These are phyloP conservation scores for Auxenochlorella pyrenoidosa DNA, from an alignment of 139 green algal genomes.

Conservation along the genomic window DNA sequence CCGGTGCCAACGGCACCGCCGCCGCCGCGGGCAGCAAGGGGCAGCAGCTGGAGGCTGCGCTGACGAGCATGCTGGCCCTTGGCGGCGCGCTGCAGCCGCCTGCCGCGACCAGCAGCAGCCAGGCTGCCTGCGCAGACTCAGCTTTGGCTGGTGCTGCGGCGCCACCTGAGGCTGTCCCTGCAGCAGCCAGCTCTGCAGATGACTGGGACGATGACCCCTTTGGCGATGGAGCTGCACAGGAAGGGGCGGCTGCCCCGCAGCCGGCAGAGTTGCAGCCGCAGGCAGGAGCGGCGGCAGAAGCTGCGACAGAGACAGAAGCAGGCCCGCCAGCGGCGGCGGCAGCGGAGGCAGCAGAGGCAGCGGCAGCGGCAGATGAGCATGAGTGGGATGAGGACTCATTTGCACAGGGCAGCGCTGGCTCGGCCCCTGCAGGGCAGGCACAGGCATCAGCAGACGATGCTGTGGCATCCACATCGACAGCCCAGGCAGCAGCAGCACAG, in stretches of 20 bases:
- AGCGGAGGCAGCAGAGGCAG: not conserved
- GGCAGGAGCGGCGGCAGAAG: not conserved
- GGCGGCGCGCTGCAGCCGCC: not conserved
- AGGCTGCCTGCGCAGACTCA: too few relatives aligned
- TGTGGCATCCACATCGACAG: not conserved
- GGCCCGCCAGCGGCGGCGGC: not conserved
- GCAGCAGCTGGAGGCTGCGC: not conserved
- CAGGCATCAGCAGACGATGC: not conserved
- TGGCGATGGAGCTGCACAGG: not conserved
- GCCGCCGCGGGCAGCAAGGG: not conserved
- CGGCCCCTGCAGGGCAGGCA: not conserved
- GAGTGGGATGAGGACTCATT: conserved; percentile 34
- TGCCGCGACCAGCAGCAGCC: not conserved
- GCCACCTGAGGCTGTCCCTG: not conserved
- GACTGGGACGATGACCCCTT: conserved; percentile 31
- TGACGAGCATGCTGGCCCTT: conserved; percentile 13
- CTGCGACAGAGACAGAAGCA: not conserved
- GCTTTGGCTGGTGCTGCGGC: not conserved
- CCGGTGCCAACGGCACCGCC: not conserved
- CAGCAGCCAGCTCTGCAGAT: conserved; percentile 4
- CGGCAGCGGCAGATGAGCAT: not conserved
- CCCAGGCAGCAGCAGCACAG: not conserved
- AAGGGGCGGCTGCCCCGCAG: too few relatives aligned
- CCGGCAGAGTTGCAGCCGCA: not conserved
- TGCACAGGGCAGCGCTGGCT: not conserved